Evolutionary conservation across 2,329 filamentous ascomycete genomes (phyloP).

Genomic region (Stagonosporopsis cucurbitacearum): DNA sequence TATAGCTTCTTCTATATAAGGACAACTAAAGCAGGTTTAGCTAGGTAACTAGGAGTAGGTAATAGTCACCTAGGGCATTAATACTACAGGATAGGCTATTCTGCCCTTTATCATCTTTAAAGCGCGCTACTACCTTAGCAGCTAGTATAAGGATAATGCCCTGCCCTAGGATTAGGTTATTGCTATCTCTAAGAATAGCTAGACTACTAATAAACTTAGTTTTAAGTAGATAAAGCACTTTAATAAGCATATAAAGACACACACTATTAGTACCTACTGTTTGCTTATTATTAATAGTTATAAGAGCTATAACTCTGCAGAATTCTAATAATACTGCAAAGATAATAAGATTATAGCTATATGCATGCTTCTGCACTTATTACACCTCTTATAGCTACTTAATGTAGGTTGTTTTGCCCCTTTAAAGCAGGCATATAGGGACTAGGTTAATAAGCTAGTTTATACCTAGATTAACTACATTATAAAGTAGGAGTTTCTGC

Average conservation of each 20-base stretch:
- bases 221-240: neutral
- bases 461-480: too few species aligned
- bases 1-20: neutral
- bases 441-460: too few species aligned
- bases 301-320: constrained; percentile 12
- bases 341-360: constrained; percentile 9
- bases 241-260: constrained; percentile 1
- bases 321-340: constrained; percentile 14
- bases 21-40: neutral
- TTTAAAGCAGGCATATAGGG: too few species aligned
- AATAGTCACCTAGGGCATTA: neutral
- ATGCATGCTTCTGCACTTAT: neutral
- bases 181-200: too few species aligned
- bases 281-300: constrained; percentile 13
- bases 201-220: neutral
- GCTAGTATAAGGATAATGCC: neutral
- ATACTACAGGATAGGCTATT: neutral
- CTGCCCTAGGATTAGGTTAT: neutral
- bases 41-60: neutral
- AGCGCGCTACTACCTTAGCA: neutral
- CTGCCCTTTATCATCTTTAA: neutral
- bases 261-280: constrained; percentile 1
- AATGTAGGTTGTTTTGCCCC: neutral
- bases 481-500: too few species aligned
- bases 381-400: neutral